Base-by-base conservation (phyloP, 345 rosid species). In the Geranium brycei region DNA sequence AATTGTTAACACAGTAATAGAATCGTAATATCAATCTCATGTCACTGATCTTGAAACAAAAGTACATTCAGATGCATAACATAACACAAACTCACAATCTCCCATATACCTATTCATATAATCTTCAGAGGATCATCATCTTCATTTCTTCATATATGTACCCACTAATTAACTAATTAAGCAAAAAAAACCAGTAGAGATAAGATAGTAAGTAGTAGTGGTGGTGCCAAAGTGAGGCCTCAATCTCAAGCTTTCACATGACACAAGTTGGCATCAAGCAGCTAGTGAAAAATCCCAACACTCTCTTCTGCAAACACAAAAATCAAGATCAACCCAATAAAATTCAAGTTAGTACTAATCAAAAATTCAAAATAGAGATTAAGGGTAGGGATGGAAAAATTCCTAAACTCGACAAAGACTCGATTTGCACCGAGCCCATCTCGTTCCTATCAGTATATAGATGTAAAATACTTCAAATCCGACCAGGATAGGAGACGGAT, bases 191-290 rank as follows among this genome's bases (percentile, higher is more conserved):
- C 41, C 0, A 35, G 7, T 35, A 35, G 28, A 23, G 28, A 35
- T 1, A 4, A 35, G 10, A 4, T 47, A 47, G 11, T 59, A 59
- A 14, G 31, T 59, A 31, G 61, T 59, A 14, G 31, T 19, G 31
- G 28, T 59, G 31, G 61, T 19, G 3, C 17, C 5, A 17, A 58
- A 28, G 30, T 63, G 14, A 14, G 59, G 4, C 59, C 19, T 4
- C 40, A 12, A 11, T 19, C 0, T 15, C 62, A 65, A 55, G 17
- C 31, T 73, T 69, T 86, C 82, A 83, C 59, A 67, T 67, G 35
- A 70, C 75, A 75, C 85, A 76, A 57, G 79, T 69, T 11, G 98
- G 95, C 74, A 78, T 31, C 81, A 83, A 76, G 81, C 99, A 93
- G 81, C 91, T 82, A 47, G 91, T 67, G 73, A 91, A 80, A 79